Evolutionary conservation across 768 basidiomycete species (phyloP).

Genomic region (Steccherinum ochraceum): DNA sequence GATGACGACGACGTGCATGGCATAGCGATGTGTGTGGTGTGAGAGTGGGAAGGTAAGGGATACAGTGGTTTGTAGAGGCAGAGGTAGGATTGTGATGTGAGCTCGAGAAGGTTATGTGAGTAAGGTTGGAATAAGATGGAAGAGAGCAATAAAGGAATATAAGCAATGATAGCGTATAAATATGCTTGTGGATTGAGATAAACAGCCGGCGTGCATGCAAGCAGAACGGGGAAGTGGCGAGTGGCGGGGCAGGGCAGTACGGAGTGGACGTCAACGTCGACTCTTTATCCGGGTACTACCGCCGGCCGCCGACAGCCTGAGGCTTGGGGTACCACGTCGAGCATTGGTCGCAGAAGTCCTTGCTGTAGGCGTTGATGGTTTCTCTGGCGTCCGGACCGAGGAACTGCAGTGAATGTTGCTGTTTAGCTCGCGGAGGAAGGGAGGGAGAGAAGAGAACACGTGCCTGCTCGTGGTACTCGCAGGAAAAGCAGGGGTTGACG

Average conservation of each 20-base stretch:
- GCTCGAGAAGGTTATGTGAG: too few relatives aligned
- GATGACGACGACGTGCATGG: too few relatives aligned
- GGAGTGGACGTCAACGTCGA: neutral
- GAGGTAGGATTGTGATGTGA: too few relatives aligned
- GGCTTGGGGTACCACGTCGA: slow-evolving; percentile 20
- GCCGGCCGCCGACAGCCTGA: too few relatives aligned
- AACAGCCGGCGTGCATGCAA: too few relatives aligned
- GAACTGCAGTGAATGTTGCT: slow-evolving; percentile 36
- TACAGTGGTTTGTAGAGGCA: too few relatives aligned
- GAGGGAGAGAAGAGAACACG: slow-evolving; percentile 6
- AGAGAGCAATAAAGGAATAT: neutral
- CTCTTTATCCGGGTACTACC: neutral
- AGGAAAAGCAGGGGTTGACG: slow-evolving; percentile 33
- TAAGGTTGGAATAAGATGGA: too few relatives aligned
- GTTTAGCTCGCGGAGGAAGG: too few relatives aligned
- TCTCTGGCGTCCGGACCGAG: slow-evolving; percentile 66
- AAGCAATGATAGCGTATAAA: neutral
- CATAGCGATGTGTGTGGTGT: too few relatives aligned
- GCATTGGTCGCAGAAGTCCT: slow-evolving; percentile 32
- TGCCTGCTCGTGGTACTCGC: slow-evolving; percentile 35
- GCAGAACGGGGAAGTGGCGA: too few relatives aligned
- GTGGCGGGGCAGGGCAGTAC: neutral
- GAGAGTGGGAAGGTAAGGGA: too few relatives aligned
- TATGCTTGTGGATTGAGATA: neutral
- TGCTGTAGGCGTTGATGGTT: slow-evolving; percentile 43